These are phyloP conservation scores for Umbelopsis sp. DNA, from an alignment of 192 early-diverging fungal genomes.

Conservation along the genomic window DNA sequence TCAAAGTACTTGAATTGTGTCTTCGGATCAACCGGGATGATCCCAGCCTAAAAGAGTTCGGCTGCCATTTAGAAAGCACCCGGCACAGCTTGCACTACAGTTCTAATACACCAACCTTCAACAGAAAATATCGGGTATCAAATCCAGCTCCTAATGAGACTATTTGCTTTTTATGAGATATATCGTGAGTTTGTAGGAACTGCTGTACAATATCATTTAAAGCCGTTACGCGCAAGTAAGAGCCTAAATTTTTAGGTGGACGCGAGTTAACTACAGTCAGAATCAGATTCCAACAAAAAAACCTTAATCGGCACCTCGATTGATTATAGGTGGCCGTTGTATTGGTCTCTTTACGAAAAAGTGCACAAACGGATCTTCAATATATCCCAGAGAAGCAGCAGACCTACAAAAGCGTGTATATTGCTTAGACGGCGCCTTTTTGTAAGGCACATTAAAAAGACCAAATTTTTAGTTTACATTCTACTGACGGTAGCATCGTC, in stretches of 20 bases:
- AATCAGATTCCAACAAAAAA: too few relatives aligned
- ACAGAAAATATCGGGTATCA: constrained; percentile 88
- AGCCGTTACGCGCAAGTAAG: constrained; percentile 73
- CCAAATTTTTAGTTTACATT: constrained; percentile 53
- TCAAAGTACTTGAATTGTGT: constrained; percentile 72
- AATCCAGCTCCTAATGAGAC: constrained; percentile 89
- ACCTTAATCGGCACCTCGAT: constrained; percentile 66
- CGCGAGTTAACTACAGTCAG: too few relatives aligned
- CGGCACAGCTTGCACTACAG: background rate
- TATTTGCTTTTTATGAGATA: constrained; percentile 66
- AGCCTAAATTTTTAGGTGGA: constrained; percentile 49
- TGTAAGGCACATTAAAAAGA: constrained; percentile 20
- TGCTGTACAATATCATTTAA: constrained; percentile 66
- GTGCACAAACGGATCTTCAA: constrained; percentile 80
- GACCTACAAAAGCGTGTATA: constrained; percentile 54
- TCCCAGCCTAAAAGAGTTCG: background rate
- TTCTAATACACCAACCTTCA: constrained; percentile 53
- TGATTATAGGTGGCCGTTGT: constrained; percentile 88
- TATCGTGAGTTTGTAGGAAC: constrained; percentile 53
- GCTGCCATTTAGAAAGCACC: background rate
- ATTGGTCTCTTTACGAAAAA: constrained; percentile 78
- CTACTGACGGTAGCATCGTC: constrained; percentile 86
- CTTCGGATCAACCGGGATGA: background rate
- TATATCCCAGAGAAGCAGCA: constrained; percentile 80
- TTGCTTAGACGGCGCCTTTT: background rate